phyloP scores from a whole-genome alignment of 495 filamentous ascomycete species.

The Beverwykella pulmonaria region DNA sequence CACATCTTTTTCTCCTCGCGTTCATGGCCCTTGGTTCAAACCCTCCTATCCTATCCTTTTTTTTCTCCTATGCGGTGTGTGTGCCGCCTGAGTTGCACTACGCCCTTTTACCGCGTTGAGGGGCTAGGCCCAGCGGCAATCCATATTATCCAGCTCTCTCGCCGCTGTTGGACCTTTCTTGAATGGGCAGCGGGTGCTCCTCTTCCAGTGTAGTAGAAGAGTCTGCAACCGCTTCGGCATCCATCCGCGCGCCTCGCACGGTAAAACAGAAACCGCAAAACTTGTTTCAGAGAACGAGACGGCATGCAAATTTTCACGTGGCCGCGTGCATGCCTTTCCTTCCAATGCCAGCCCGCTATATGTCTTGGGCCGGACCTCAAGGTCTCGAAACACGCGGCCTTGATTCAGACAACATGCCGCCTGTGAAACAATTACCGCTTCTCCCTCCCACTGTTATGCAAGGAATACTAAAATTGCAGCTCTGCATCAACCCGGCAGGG shows the following conservation, averaged over 20 bases:
- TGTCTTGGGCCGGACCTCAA: not conserved
- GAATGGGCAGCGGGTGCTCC: not conserved
- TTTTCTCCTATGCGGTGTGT: too few relatives aligned
- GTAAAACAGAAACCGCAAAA: not conserved
- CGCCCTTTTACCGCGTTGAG: not conserved
- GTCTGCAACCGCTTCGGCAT: not conserved
- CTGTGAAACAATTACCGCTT: not conserved
- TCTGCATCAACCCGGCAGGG: not conserved
- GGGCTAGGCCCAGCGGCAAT: slow-evolving; percentile 10
- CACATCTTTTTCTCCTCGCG: not conserved
- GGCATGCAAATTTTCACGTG: not conserved
- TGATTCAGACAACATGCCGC: not conserved
- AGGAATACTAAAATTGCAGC: not conserved
- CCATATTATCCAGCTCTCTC: slow-evolving; percentile 8
- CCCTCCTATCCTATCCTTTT: not conserved
- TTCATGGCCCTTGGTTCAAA: not conserved
- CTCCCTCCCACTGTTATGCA: not conserved
- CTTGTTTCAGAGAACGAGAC: not conserved
- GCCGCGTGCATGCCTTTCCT: not conserved
- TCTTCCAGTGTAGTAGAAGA: not conserved
- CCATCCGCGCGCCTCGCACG: slow-evolving; percentile 2
- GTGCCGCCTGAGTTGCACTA: too few relatives aligned
- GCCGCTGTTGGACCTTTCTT: not conserved
- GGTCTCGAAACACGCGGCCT: not conserved
- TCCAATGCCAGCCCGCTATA: not conserved